These are phyloP conservation scores for Penicillium coprophilum DNA, from an alignment of 495 filamentous ascomycete species.

Conservation along the genomic window DNA sequence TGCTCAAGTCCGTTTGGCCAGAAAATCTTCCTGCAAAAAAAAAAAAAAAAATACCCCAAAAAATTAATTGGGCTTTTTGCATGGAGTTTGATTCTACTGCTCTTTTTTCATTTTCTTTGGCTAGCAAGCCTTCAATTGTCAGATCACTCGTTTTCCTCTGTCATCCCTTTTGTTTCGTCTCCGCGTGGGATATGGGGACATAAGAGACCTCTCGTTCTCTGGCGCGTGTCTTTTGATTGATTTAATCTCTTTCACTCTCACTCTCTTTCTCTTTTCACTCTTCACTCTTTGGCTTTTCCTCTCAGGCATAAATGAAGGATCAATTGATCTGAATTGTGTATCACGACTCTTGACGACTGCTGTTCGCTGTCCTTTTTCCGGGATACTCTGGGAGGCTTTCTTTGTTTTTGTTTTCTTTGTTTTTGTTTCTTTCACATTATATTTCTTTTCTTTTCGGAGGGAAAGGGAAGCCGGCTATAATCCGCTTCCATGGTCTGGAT, in stretches of 20 bases:
- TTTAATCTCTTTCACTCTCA: slow-evolving; percentile 15
- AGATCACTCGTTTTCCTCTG: slow-evolving; percentile 10
- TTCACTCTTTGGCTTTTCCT: slow-evolving; percentile 13
- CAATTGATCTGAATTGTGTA: slow-evolving; percentile 5
- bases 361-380: slow-evolving; percentile 12
- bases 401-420: slow-evolving; percentile 16
- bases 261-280: slow-evolving; percentile 17
- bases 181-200: slow-evolving; percentile 18
- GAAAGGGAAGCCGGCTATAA: slow-evolving; percentile 10
- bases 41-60: slow-evolving; percentile 14
- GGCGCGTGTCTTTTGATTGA: slow-evolving; percentile 13
- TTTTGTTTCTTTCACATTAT: not conserved
- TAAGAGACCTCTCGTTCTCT: slow-evolving; percentile 18
- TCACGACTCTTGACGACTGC: slow-evolving; percentile 8
- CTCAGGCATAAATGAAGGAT: slow-evolving; percentile 3
- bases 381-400: slow-evolving; percentile 37
- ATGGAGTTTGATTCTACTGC: slow-evolving; percentile 22
- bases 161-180: slow-evolving; percentile 16
- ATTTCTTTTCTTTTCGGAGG: slow-evolving; percentile 12
- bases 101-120: slow-evolving; percentile 23
- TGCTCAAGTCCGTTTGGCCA: slow-evolving; percentile 38
- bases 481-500: slow-evolving; percentile 45
- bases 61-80: slow-evolving; percentile 15
- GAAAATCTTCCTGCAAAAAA: slow-evolving; percentile 24
- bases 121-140: slow-evolving; percentile 24